These are phyloP conservation scores for Aureobasidium melanogenum DNA, from an alignment of 2,329 filamentous ascomycete species.

Conservation along the genomic window DNA sequence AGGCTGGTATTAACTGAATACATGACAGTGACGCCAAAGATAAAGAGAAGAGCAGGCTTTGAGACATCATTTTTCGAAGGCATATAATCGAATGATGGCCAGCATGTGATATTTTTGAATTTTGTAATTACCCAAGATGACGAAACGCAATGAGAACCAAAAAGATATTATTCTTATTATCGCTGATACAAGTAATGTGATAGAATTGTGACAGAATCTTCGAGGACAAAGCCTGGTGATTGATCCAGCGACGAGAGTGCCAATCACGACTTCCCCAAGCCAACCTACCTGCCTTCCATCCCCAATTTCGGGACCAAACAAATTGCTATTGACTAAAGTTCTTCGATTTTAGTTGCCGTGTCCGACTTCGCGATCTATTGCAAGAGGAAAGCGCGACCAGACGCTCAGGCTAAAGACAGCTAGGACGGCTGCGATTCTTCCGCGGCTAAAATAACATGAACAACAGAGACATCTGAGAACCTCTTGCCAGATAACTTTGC, in stretches of 20 bases:
- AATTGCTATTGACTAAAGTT: neutral
- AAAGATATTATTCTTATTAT: neutral
- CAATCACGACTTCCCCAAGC: neutral
- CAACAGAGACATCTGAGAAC: neutral
- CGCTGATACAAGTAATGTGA: neutral
- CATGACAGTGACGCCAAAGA: neutral
- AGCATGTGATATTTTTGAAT: neutral
- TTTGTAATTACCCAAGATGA: constrained; percentile 8
- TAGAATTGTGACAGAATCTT: too few relatives aligned
- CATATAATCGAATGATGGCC: neutral
- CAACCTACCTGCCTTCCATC: neutral
- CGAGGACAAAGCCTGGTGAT: too few relatives aligned
- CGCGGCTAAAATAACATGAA: neutral
- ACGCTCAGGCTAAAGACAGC: neutral
- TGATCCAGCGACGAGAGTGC: neutral
- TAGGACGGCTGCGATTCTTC: neutral
- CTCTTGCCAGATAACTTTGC: too few relatives aligned
- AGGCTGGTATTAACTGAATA: constrained; percentile 37
- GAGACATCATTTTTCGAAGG: neutral
- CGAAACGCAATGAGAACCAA: constrained; percentile 10
- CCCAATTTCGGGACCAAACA: neutral
- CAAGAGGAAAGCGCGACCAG: neutral
- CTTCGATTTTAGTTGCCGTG: neutral
- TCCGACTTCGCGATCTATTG: neutral
- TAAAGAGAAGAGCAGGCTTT: constrained; percentile 6